phyloP scores from a whole-genome alignment of 2,329 filamentous ascomycete genomes.

The Gnomoniopsis smithogilvyi region DNA sequence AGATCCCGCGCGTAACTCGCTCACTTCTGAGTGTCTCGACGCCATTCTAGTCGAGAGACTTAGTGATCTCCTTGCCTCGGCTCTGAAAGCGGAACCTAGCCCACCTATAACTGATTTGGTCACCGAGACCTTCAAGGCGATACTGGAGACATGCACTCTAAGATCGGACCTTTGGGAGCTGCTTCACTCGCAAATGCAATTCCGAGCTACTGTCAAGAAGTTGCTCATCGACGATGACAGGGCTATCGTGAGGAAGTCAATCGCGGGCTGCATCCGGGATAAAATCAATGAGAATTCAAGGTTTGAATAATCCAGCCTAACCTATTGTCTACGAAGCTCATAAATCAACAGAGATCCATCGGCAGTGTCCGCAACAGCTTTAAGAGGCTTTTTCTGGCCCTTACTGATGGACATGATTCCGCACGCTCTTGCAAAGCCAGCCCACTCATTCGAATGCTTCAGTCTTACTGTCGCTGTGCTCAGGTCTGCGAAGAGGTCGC shows the following conservation, averaged over 20 bases:
- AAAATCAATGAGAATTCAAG: constrained; percentile 19
- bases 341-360: constrained; percentile 20
- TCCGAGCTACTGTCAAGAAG: constrained; percentile 28
- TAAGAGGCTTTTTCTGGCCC: constrained; percentile 48
- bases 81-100: constrained; percentile 22
- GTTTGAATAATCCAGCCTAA: neutral
- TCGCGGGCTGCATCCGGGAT: constrained; percentile 31
- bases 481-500: constrained; percentile 32
- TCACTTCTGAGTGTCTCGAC: constrained; percentile 23
- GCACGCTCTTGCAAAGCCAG: constrained; percentile 29
- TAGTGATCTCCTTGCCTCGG: constrained; percentile 25
- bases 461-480: constrained; percentile 38
- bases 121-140: constrained; percentile 33
- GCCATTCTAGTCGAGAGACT: constrained; percentile 28
- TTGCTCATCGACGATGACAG: constrained; percentile 37
- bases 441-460: constrained; percentile 44
- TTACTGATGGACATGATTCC: constrained; percentile 35
- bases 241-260: constrained; percentile 32
- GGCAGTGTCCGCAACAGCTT: constrained; percentile 31
- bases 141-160: constrained; percentile 37
- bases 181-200: constrained; percentile 28
- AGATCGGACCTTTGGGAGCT: constrained; percentile 36
- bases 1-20: constrained; percentile 18
- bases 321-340: constrained; percentile 14
- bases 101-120: constrained; percentile 29